Base-by-base conservation (phyloP, 768 basidiomycete genomes). In the Suillus spraguei region DNA sequence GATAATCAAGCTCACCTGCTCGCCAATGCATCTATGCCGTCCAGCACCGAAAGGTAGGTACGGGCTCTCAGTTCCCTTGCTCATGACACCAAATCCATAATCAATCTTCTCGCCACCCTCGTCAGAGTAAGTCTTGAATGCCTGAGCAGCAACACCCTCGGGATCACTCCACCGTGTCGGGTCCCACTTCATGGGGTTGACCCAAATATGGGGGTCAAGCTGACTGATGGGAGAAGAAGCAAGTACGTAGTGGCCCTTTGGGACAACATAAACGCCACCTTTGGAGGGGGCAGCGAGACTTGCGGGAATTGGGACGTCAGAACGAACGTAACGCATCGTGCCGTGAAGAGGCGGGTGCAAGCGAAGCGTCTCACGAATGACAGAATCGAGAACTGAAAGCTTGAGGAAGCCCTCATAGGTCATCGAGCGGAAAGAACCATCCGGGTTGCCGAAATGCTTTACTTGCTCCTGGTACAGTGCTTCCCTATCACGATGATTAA, bases 21-120 rank as follows among this genome's bases (percentile, higher is more conserved):
- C 95, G 66, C 95, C 94, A 65, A 98, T 96, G 76, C 94, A 99
- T 67, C 96, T 83, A 80, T 97, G 97, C 70, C 92, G 84, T 33
- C 97, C 97, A 59, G 97, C 97, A 65, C 97, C 97, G 71, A 99
- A 99, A 2, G 97, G 97, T 74, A 97, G 93, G 75, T 99, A 98
- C 56, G 93, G 94, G 68, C 90, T 93, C 63, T 96, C 93, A 7
- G 96, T 98, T 56, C 96, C 96, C 79, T 98, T 97, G 80, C 90
- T 93, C 60, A 99, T 91, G 64, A 89, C 86, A 59, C 97, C 97
- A 75, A 94, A 99, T 2, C 97, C 97, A 70, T 90, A 99, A 76
- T 99, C 97, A 65, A 99, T 81, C 81, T 95, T 95, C 76, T 97
- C 94, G 62, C 93, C 90, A 36, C 77, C 76, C 69, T 88, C 87